phyloP scores from a whole-genome alignment of 2,329 filamentous ascomycete species.

The Iodosphaeria phyllophila region DNA sequence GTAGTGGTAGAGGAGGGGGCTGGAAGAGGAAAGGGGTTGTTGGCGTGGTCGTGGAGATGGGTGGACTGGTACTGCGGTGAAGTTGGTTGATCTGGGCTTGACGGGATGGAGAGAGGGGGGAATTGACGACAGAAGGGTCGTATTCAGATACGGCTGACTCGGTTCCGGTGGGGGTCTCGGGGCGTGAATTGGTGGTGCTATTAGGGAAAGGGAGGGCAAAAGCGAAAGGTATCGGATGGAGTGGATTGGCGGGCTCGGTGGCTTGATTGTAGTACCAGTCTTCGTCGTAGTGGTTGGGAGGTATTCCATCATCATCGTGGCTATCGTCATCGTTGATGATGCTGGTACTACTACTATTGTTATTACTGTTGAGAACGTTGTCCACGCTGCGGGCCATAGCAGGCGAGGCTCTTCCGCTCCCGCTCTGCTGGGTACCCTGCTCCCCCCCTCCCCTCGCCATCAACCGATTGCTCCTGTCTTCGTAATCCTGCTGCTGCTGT shows the following conservation, averaged over 20 bases:
- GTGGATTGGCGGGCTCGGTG: too few species aligned
- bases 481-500: not conserved
- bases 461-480: constrained; percentile 3
- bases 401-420: not conserved
- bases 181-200: too few species aligned
- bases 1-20: constrained; percentile 8
- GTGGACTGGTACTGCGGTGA: not conserved
- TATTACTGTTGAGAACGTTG: not conserved
- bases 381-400: not conserved
- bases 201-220: too few species aligned
- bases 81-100: too few species aligned
- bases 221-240: too few species aligned
- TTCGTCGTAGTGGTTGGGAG: too few species aligned
- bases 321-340: not conserved
- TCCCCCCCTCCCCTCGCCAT: constrained; percentile 5
- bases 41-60: constrained; percentile 3
- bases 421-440: not conserved
- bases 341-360: not conserved
- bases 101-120: too few species aligned
- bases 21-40: constrained; percentile 4
- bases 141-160: too few species aligned
- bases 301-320: too few species aligned
- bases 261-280: too few species aligned
- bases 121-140: too few species aligned
- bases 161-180: too few species aligned